A percentile compares a stretch with the other conserved stretches of the same genome.
phyloP scores from a whole-genome alignment of 139 green algal species.

The Closterium sp. region DNA sequence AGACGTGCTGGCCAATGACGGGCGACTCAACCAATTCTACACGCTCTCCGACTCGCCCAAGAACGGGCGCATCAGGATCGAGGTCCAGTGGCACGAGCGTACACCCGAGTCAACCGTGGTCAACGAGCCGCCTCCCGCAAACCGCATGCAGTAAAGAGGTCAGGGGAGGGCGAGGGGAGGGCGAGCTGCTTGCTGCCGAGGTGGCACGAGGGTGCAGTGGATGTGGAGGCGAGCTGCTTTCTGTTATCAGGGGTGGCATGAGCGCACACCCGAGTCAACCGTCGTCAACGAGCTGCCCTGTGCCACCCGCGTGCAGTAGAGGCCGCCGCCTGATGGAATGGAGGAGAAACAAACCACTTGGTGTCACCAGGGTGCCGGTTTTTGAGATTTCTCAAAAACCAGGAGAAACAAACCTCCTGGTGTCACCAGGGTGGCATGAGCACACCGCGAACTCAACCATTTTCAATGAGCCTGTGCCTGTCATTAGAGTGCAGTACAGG shows the following conservation, averaged over 20 bases:
- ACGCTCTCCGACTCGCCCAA: conserved; percentile 24
- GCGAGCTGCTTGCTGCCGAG: too few species aligned
- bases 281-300: too few species aligned
- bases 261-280: too few species aligned
- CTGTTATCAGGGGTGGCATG: too few species aligned
- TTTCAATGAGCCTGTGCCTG: background rate
- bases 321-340: too few species aligned
- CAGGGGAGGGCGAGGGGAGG: too few species aligned
- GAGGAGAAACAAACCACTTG: too few species aligned
- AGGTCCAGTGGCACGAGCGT: conserved; percentile 32
- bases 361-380: too few species aligned
- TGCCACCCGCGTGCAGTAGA: too few species aligned
- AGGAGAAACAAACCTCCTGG: background rate
- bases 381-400: too few species aligned
- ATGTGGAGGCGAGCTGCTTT: background rate
- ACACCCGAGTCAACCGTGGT: background rate
- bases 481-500: too few species aligned
- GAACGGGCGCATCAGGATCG: conserved; percentile 34
- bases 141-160: background rate
- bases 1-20: conserved; percentile 40
- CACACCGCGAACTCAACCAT: background rate
- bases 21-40: conserved; percentile 38
- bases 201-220: background rate
- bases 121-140: background rate
- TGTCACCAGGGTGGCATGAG: conserved; percentile 18